Conservation (phyloP, 2,329 filamentous ascomycete species). For the Apiospora kogelbergensis region DNA sequence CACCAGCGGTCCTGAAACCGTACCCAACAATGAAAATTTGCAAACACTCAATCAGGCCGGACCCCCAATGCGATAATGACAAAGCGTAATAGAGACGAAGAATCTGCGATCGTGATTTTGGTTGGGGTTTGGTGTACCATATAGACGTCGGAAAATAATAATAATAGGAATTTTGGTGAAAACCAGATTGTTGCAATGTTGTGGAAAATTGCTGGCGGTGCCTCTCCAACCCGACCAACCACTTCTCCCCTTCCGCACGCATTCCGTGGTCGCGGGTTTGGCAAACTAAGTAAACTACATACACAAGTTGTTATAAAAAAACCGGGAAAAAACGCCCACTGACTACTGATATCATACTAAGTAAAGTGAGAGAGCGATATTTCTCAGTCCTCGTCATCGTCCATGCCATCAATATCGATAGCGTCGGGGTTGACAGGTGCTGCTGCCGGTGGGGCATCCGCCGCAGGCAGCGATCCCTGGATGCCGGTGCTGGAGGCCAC, state of each 20-base stretch:
- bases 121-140: not conserved
- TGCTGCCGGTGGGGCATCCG: conserved; percentile 40
- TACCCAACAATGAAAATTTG: not conserved
- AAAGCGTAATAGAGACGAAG: not conserved
- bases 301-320: conserved; percentile 2
- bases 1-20: not conserved
- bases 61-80: not conserved
- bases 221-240: not conserved
- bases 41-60: not conserved
- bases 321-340: not conserved
- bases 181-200: not conserved
- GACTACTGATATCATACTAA: conserved; percentile 13
- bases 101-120: not conserved
- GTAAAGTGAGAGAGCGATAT: conserved; percentile 10
- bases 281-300: conserved; percentile 8
- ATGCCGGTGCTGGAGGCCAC: conserved; percentile 81
- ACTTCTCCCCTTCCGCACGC: not conserved
- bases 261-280: not conserved
- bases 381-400: conserved; percentile 47
- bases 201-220: not conserved
- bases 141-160: not conserved
- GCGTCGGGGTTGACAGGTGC: conserved; percentile 74
- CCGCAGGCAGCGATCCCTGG: conserved; percentile 54
- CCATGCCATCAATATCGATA: conserved; percentile 75
- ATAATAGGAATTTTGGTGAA: not conserved